Evolutionary conservation across 2,329 filamentous ascomycete species (phyloP).

Genomic region (Chalaropsis thielavioides): DNA sequence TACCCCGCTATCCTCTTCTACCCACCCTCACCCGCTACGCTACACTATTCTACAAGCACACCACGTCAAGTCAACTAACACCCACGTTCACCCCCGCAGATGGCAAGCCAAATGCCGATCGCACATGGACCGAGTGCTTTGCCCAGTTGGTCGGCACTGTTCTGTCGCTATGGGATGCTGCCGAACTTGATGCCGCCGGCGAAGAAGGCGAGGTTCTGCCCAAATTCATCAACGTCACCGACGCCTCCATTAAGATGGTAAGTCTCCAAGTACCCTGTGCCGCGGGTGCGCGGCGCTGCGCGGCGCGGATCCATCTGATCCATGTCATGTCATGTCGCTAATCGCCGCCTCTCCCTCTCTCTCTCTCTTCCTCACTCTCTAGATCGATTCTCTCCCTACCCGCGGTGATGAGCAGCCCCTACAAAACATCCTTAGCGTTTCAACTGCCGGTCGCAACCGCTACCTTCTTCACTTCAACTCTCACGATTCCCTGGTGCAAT

Average conservation of each 20-base stretch:
- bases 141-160: slow-evolving; percentile 92
- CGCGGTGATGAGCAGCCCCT: slow-evolving; percentile 64
- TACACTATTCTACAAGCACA: too few species aligned
- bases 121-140: slow-evolving; percentile 93
- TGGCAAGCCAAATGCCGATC: slow-evolving; percentile 69
- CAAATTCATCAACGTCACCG: slow-evolving; percentile 90
- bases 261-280: slow-evolving; percentile 18
- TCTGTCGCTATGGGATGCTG: slow-evolving; percentile 87
- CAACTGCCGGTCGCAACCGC: slow-evolving; percentile 86
- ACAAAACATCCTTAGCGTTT: slow-evolving; percentile 90
- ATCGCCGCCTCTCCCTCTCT: too few species aligned
- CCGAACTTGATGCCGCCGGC: slow-evolving; percentile 74
- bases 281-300: too few species aligned
- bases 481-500: slow-evolving; percentile 80
- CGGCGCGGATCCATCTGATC: too few species aligned
- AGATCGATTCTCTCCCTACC: slow-evolving; percentile 84
- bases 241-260: slow-evolving; percentile 98
- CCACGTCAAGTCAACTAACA: too few species aligned
- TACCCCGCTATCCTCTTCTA: neutral
- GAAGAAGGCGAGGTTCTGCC: slow-evolving; percentile 74
- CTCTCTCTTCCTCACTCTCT: neutral
- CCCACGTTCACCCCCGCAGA: slow-evolving; percentile 36
- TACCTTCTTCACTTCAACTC: slow-evolving; percentile 96
- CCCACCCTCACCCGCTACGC: neutral
- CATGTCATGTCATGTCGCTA: neutral